Evolutionary conservation across 1,284 basidiomycete genomes (phyloP).

Genomic region (Cryptococcus hybrid): DNA sequence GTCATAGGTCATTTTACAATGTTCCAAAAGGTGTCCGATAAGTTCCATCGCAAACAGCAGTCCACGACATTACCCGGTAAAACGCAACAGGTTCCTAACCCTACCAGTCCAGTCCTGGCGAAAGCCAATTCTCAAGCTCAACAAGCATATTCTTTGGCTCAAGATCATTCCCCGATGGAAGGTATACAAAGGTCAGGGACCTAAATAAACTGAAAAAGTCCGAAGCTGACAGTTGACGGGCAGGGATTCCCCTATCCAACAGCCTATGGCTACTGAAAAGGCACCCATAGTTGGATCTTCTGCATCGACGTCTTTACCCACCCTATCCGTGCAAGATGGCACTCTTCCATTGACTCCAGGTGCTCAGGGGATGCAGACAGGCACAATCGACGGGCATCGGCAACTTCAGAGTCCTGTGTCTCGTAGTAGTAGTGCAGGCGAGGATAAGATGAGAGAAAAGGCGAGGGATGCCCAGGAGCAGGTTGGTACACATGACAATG

Average conservation of each 20-base stretch:
- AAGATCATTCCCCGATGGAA: conserved; percentile 25
- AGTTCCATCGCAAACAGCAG: conserved; percentile 41
- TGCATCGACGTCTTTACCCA: conserved; percentile 28
- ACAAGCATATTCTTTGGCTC: not conserved
- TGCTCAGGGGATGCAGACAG: conserved; percentile 15
- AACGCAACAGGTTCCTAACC: conserved; percentile 7
- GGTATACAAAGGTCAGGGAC: conserved; percentile 27
- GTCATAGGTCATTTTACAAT: conserved; percentile 13
- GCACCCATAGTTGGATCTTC: conserved; percentile 13
- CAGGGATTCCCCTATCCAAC: not conserved
- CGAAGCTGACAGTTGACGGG: conserved; percentile 4
- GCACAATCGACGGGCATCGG: conserved; percentile 37
- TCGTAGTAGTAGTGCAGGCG: conserved; percentile 32
- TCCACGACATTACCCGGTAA: conserved; percentile 19
- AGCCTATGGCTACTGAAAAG: not conserved
- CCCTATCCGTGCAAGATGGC: conserved; percentile 26
- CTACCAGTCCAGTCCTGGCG: conserved; percentile 1
- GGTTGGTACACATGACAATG: conserved; percentile 21
- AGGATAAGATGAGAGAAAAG: conserved; percentile 47
- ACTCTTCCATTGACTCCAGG: conserved; percentile 32
- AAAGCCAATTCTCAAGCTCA: conserved; percentile 1
- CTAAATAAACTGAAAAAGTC: not conserved
- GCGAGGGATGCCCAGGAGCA: conserved; percentile 49
- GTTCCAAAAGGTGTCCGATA: conserved; percentile 48
- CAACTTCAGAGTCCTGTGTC: conserved; percentile 5